Base-by-base conservation (phyloP, 768 basidiomycete genomes). In the Kwoniella europaea region DNA sequence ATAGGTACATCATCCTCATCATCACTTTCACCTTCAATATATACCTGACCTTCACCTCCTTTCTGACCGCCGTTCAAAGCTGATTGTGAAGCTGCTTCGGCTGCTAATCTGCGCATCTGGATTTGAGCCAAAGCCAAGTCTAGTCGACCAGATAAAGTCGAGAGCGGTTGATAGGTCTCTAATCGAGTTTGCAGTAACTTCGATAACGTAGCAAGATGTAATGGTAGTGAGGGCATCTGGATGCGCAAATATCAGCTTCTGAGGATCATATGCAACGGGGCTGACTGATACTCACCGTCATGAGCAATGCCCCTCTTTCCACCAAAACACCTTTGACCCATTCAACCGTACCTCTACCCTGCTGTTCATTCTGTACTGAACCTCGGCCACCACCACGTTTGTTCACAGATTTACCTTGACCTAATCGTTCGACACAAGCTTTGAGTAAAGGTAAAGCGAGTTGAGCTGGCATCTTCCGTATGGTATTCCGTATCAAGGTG, bases 101-200 rank as follows among this genome's bases (percentile, higher is more conserved):
- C 88, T 15, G 87, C 85, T n/a, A 91, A 89, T 35, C 91, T 89
- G 22, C 95, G 89, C 85, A 94, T 88, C 81, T 95, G 92, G 66
- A 98, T 91, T 81, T 98, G 97, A 0, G 93, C 91, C 60, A 98
- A 87, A 24, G 97, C 92, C 86, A 94, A 92, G 79, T 98, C 96
- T 35, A 98, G 86, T 67, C 93, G 89, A 29, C 97, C 97, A 69
- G 90, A 92, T 53, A 99, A 86, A 2, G 91, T 89, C 10, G 95
- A 86, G 20, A 99, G 86, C 68, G 90, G 92, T 72, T 93, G 91
- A 72, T 97, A 92, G 57, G 98, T 85, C 27, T 90, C 87, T 43
- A 97, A 85, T 22, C 97, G 89, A 42, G 90, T 87, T 2, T 91
- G 89, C 52, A 99, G 86, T 5, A 82, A 91, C 90, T 20, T 91